Conservation (phyloP, 495 filamentous ascomycete species). For the Penicillium argentinense region DNA sequence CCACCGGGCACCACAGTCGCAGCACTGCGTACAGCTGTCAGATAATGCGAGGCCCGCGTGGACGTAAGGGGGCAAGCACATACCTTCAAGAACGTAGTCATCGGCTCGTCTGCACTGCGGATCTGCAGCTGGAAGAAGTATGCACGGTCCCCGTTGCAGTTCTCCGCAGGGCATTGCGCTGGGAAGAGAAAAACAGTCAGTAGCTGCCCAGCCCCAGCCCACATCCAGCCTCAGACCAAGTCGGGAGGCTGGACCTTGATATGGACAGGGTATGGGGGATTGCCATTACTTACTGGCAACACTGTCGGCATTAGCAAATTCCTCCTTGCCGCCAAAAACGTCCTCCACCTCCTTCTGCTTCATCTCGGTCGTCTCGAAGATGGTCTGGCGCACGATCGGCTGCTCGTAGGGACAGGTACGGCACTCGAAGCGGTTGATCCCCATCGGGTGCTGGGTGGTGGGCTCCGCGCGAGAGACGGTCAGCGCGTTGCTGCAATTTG, state of each 20-base stretch:
- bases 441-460: constrained; percentile 43
- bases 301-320: constrained; percentile 89
- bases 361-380: constrained; percentile 71
- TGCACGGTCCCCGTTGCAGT: constrained; percentile 75
- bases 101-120: constrained; percentile 95
- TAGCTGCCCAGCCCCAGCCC: constrained; percentile 2
- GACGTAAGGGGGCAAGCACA: constrained; percentile 25
- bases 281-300: constrained; percentile 51
- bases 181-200: constrained; percentile 18
- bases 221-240: background rate
- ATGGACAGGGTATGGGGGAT: background rate
- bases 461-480: constrained; percentile 61
- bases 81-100: constrained; percentile 94
- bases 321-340: constrained; percentile 81
- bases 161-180: constrained; percentile 74
- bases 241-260: background rate
- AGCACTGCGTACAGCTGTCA: constrained; percentile 43
- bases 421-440: constrained; percentile 81
- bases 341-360: constrained; percentile 85
- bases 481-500: constrained; percentile 87
- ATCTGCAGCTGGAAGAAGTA: constrained; percentile 98
- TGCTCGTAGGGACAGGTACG: constrained; percentile 90
- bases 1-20: constrained; percentile 45
- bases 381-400: constrained; percentile 61
- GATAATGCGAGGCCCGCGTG: constrained; percentile 18